Conservation (phyloP, 2,329 filamentous ascomycete species). For the Arachnomyces sp. region DNA sequence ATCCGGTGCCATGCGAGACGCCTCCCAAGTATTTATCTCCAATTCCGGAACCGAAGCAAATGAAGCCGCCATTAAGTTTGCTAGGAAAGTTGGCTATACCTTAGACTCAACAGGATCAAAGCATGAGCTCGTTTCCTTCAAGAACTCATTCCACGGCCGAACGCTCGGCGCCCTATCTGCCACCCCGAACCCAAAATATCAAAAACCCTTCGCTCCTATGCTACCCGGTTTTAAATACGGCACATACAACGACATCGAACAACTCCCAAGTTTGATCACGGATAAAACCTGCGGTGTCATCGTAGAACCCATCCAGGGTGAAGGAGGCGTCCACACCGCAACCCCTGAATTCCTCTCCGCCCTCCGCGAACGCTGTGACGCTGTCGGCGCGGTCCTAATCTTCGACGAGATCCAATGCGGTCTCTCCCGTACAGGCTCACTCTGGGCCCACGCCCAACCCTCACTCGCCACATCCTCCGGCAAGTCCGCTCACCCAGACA, state of each 20-base stretch:
- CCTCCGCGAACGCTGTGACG: conserved; percentile 74
- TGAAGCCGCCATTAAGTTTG: conserved; percentile 95
- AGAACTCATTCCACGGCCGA: conserved; percentile 88
- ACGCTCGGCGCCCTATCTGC: conserved; percentile 95
- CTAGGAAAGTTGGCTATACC: conserved; percentile 78
- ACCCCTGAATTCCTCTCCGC: conserved; percentile 74
- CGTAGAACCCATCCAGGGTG: conserved; percentile 93
- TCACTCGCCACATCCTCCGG: conserved; percentile 41
- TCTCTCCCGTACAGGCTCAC: conserved; percentile 71
- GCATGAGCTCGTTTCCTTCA: conserved; percentile 80
- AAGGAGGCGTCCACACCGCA: conserved; percentile 84
- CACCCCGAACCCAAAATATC: conserved; percentile 96
- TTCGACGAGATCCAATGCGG: conserved; percentile 98
- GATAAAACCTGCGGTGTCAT: conserved; percentile 88
- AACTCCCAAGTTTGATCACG: conserved; percentile 66
- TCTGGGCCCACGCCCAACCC: conserved; percentile 80
- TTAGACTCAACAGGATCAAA: conserved; percentile 65
- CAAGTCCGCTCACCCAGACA: conserved; percentile 75
- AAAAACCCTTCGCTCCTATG: conserved; percentile 91
- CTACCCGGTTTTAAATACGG: conserved; percentile 86
- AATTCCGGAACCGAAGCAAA: conserved; percentile 97
- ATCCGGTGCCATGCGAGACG: conserved; percentile 74
- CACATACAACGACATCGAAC: conserved; percentile 71
- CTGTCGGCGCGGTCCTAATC: conserved; percentile 81
- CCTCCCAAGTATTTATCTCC: conserved; percentile 77